These are phyloP conservation scores for Craterostigma plantagineum DNA, from an alignment of 257 asterid species.

Conservation along the genomic window DNA sequence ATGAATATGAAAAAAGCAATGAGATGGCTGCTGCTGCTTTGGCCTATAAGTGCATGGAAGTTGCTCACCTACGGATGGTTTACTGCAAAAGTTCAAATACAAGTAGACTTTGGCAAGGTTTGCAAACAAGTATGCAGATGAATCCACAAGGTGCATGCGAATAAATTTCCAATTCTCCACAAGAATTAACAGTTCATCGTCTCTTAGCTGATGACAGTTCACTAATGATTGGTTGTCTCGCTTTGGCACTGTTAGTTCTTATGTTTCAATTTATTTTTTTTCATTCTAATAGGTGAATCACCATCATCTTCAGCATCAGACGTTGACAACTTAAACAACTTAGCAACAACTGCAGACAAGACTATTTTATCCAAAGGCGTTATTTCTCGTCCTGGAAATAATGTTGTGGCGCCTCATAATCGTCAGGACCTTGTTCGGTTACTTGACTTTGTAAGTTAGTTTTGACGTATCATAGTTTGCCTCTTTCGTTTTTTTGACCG, in stretches of 20 bases:
- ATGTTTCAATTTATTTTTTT: slow-evolving; percentile 8
- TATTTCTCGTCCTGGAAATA: slow-evolving; percentile 41
- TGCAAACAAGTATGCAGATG: slow-evolving; percentile 55
- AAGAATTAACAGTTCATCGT: too few species aligned
- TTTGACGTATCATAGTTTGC: too few species aligned
- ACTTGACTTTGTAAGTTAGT: slow-evolving; percentile 90
- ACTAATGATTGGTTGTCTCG: not conserved
- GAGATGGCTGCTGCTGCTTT: slow-evolving; percentile 76
- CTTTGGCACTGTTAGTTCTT: too few species aligned
- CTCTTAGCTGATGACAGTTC: too few species aligned
- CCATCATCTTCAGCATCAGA: slow-evolving; percentile 94
- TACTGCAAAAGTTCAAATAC: slow-evolving; percentile 47
- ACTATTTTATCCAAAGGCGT: slow-evolving; percentile 36
- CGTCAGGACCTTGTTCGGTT: slow-evolving; percentile 46
- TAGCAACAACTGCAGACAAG: slow-evolving; percentile 39
- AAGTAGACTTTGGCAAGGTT: slow-evolving; percentile 31
- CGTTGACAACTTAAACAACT: slow-evolving; percentile 69
- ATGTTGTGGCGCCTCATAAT: slow-evolving; percentile 40
- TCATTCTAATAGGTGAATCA: slow-evolving; percentile 62
- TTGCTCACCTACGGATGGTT: slow-evolving; percentile 63
- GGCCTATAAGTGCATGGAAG: slow-evolving; percentile 87
- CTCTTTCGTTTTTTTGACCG: too few species aligned
- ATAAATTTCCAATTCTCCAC: too few species aligned
- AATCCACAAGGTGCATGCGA: slow-evolving; percentile 52
- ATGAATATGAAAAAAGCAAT: slow-evolving; percentile 44